Conservation (phyloP, 176 grass and related monocot species). For the Guadua angustifolia region DNA sequence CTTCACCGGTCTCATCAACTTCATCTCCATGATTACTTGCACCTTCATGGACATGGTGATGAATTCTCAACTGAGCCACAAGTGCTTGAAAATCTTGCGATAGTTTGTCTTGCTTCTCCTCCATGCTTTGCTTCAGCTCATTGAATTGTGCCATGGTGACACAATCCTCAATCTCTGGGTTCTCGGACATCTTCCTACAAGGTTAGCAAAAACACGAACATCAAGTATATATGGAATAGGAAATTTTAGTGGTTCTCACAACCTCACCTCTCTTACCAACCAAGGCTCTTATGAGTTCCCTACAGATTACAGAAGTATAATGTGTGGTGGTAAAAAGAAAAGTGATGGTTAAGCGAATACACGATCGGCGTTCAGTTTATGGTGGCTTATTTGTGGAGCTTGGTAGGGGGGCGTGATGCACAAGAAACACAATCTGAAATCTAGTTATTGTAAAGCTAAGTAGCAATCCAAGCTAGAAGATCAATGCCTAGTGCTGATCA, state of each 20-base stretch:
- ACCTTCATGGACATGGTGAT: not conserved
- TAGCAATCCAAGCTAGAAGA: too few species aligned
- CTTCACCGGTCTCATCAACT: not conserved
- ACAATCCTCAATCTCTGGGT: not conserved
- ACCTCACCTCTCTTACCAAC: too few species aligned
- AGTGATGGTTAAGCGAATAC: too few species aligned
- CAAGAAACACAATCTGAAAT: not conserved
- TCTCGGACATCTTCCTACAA: not conserved
- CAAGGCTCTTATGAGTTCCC: too few species aligned
- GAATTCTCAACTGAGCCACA: not conserved
- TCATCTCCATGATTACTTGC: not conserved
- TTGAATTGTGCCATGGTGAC: not conserved
- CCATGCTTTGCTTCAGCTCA: not conserved
- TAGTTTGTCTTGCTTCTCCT: not conserved
- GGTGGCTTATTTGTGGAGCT: not conserved
- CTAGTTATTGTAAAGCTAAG: too few species aligned
- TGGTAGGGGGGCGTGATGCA: not conserved
- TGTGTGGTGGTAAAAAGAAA: too few species aligned
- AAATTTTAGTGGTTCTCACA: too few species aligned
- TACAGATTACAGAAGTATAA: too few species aligned
- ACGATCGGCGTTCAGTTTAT: not conserved
- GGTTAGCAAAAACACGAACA: not conserved
- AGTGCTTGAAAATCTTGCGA: not conserved
- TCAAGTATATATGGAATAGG: too few species aligned
- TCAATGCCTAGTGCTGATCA: too few species aligned